Base-by-base conservation (phyloP, 495 filamentous ascomycete species). In the Tuber melanosporum region DNA sequence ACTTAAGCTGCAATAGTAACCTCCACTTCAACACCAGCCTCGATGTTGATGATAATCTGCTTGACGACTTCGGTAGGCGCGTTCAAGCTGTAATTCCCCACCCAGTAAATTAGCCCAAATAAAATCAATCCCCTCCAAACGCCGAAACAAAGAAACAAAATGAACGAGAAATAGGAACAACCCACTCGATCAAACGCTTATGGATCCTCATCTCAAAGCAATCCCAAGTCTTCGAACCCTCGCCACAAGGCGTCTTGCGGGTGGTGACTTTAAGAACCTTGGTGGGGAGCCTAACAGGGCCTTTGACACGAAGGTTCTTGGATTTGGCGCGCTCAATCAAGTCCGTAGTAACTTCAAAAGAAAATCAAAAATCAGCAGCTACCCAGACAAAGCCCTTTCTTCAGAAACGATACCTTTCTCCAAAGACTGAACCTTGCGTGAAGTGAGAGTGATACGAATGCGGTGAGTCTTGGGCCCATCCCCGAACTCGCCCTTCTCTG, bases 11-110 rank as follows among this genome's bases (percentile, higher is more conserved):
- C 95, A 88, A 99, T 99, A 84, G 95, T 99, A 82, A 99, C 95
- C 90, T 99, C 95, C 83, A 99, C 95, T 91, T 99, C 95, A 85
- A 99, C 95, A 89, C 95, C 95, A 78, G 95, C 95, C 91, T 99
- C 95, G 86, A 99, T 98, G 89, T 99, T 99, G 89, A 98, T 94
- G 86, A 99, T 99, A 90, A 99, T 98, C 90, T 97, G 94, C 91
- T 99, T 99, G 86, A 99, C 95, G 77, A 97, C 93, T 90, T 99
- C 95, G 83, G 95, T 99, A 74, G 95, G 95, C 78, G 95, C 95
- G 86, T 95, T 95, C 76, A 98, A 88, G 88, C 93, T 95, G 81
- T 14, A 36, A 45, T 4, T 41, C 20, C 46, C 42, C 36, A 22
- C 22, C 76, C 52, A 32, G n/a, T 41, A 8, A 71, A 70, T 72